Conservation (phyloP, 1,284 basidiomycete genomes). For the Malassezia japonica region DNA sequence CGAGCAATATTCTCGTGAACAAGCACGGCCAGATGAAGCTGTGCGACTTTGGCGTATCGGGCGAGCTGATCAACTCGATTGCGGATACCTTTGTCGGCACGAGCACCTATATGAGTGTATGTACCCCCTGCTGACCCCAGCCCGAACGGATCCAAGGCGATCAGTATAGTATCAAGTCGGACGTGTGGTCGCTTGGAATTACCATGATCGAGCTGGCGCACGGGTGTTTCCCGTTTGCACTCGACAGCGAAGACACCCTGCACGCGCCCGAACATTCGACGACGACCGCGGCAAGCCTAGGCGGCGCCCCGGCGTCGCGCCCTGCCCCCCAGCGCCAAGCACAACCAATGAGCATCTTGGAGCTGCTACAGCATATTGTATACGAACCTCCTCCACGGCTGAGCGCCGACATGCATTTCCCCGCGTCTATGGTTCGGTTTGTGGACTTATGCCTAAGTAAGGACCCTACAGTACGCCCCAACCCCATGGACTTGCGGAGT, state of each 20-base stretch:
- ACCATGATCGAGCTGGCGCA: slow-evolving; percentile 86
- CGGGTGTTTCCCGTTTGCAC: slow-evolving; percentile 75
- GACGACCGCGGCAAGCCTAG: background rate
- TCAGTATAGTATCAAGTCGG: slow-evolving; percentile 91
- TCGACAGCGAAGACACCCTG: slow-evolving; percentile 20
- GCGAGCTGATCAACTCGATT: slow-evolving; percentile 95
- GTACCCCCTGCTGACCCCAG: slow-evolving; percentile 51
- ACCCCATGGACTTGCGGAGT: slow-evolving; percentile 38
- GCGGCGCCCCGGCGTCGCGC: background rate
- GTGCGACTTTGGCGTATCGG: slow-evolving; percentile 96
- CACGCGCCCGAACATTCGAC: background rate
- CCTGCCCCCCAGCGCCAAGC: background rate
- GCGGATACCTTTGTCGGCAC: slow-evolving; percentile 98
- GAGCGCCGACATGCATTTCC: slow-evolving; percentile 30
- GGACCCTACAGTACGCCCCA: slow-evolving; percentile 33
- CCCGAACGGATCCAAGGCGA: slow-evolving; percentile 97
- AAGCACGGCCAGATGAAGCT: slow-evolving; percentile 91
- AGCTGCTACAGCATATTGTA: slow-evolving; percentile 92
- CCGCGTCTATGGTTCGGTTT: slow-evolving; percentile 34
- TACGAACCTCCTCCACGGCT: slow-evolving; percentile 52
- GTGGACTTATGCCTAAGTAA: slow-evolving; percentile 40
- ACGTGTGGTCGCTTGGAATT: slow-evolving; percentile 93
- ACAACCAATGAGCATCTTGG: slow-evolving; percentile 78
- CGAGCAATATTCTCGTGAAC: slow-evolving; percentile 92
- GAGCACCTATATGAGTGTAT: slow-evolving; percentile 95